These are phyloP conservation scores for Emydomyces testavorans DNA, from an alignment of 2,329 filamentous ascomycete genomes.

Conservation along the genomic window DNA sequence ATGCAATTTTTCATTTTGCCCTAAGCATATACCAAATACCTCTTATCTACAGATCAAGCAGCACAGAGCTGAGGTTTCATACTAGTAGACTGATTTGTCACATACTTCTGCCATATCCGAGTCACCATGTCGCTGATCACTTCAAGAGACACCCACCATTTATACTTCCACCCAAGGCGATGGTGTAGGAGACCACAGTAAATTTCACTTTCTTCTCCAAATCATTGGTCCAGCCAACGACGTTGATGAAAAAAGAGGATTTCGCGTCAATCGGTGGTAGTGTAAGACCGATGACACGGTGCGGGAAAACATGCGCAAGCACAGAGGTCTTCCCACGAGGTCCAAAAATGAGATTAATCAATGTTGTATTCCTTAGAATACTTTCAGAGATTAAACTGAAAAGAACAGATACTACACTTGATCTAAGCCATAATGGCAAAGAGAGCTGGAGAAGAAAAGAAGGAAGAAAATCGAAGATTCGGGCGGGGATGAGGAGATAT, in stretches of 20 bases:
- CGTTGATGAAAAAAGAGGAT: slow-evolving; percentile 48
- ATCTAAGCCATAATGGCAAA: slow-evolving; percentile 60
- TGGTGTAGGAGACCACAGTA: too few relatives aligned
- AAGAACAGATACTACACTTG: slow-evolving; percentile 96
- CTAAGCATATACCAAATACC: too few relatives aligned
- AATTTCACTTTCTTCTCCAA: slow-evolving; percentile 49
- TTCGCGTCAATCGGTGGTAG: slow-evolving; percentile 63
- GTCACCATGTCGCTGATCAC: too few relatives aligned
- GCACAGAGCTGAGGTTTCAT: neutral
- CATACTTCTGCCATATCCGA: too few relatives aligned
- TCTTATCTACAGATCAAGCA: neutral
- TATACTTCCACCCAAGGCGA: too few relatives aligned
- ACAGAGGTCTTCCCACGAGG: slow-evolving; percentile 47
- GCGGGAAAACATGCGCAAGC: slow-evolving; percentile 56
- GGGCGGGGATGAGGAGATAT: slow-evolving; percentile 16
- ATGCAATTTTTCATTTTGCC: too few relatives aligned
- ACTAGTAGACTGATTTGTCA: too few relatives aligned
- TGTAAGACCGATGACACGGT: slow-evolving; percentile 69
- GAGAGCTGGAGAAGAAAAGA: slow-evolving; percentile 40
- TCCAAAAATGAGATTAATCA: slow-evolving; percentile 78
- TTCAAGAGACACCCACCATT: too few relatives aligned
- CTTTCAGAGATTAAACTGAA: slow-evolving; percentile 95
- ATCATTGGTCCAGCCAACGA: slow-evolving; percentile 39
- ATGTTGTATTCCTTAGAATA: slow-evolving; percentile 57
- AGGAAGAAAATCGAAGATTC: slow-evolving; percentile 27